These are phyloP conservation scores for Monosporozyma servazzii DNA, from an alignment of 805 yeast genomes.

Conservation along the genomic window DNA sequence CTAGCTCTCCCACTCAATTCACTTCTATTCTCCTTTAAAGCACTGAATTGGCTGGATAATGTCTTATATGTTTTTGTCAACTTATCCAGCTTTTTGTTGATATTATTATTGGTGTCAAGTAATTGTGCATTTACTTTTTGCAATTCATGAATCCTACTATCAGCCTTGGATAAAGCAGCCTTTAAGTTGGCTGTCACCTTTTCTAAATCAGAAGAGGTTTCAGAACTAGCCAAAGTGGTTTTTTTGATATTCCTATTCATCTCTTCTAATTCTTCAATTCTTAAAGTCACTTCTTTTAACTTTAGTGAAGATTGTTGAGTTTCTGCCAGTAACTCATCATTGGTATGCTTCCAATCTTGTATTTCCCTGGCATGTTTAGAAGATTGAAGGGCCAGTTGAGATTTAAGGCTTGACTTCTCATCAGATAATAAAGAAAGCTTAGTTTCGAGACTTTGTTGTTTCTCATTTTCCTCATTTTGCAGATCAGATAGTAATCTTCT, in stretches of 20 bases:
- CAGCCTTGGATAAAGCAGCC: conserved; percentile 42
- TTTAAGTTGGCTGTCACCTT: conserved; percentile 36
- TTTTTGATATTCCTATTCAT: conserved; percentile 26
- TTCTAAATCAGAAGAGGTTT: conserved; percentile 28
- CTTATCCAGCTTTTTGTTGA: conserved; percentile 57
- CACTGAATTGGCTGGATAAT: conserved; percentile 48
- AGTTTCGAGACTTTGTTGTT: conserved; percentile 46
- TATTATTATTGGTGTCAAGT: conserved; percentile 55
- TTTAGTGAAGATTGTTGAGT: conserved; percentile 31
- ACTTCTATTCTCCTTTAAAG: conserved; percentile 31
- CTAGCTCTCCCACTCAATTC: conserved; percentile 25
- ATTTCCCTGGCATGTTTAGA: conserved; percentile 56
- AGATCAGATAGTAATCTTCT: conserved; percentile 59
- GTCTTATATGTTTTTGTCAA: conserved; percentile 60
- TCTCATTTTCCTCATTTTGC: conserved; percentile 47
- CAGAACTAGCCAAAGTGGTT: conserved; percentile 17
- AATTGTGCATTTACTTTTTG: conserved; percentile 47
- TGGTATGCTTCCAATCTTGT: conserved; percentile 47
- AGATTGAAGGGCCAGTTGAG: conserved; percentile 38
- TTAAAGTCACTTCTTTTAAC: conserved; percentile 24
- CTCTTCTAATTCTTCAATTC: conserved; percentile 26
- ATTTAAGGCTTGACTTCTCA: conserved; percentile 53
- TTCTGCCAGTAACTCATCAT: conserved; percentile 33
- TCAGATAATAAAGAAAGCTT: conserved; percentile 45
- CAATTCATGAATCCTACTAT: conserved; percentile 43